Evolutionary conservation across 495 filamentous ascomycete genomes (phyloP).

Genomic region (Venustampulla echinocandica): DNA sequence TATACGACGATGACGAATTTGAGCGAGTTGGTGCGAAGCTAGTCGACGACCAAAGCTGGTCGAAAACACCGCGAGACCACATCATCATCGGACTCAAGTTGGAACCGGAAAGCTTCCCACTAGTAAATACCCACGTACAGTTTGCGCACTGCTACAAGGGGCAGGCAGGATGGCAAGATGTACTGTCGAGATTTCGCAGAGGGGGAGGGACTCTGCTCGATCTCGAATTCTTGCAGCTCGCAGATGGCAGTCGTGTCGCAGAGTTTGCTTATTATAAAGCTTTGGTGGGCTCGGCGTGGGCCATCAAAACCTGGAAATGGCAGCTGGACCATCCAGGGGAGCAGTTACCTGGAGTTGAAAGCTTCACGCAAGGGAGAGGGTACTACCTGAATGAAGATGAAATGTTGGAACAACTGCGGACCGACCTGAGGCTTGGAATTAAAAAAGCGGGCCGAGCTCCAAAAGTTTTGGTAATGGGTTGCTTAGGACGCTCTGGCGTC

Average conservation of each 20-base stretch:
- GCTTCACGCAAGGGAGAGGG: no score
- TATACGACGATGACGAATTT: slow-evolving; percentile 71
- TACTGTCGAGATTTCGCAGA: slow-evolving; percentile 70
- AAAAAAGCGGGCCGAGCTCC: slow-evolving; percentile 38
- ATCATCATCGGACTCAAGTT: slow-evolving; percentile 91
- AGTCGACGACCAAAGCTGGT: slow-evolving; percentile 79
- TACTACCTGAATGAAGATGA: slow-evolving; percentile 71
- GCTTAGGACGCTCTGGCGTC: slow-evolving; percentile 75
- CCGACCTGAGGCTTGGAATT: slow-evolving; percentile 49
- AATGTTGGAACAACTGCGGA: slow-evolving; percentile 66
- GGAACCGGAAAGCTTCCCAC: slow-evolving; percentile 77
- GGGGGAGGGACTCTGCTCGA: slow-evolving; percentile 82
- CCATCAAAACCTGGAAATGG: slow-evolving; percentile 82
- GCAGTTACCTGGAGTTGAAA: slow-evolving; percentile 57
- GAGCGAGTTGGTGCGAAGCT: slow-evolving; percentile 58
- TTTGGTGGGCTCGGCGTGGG: slow-evolving; percentile 73
- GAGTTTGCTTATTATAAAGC: slow-evolving; percentile 69
- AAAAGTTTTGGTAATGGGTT: slow-evolving; percentile 53
- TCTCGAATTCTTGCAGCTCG: slow-evolving; percentile 84
- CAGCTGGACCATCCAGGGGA: slow-evolving; percentile 62
- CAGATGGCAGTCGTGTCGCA: slow-evolving; percentile 69
- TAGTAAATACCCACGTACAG: slow-evolving; percentile 79
- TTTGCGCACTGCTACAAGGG: slow-evolving; percentile 84
- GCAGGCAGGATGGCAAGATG: slow-evolving; percentile 77
- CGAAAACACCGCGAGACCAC: slow-evolving; percentile 60